Percentiles rank a stretch among this genome's conserved stretches.
These are phyloP conservation scores for Pseudoscleropodium purum DNA, from an alignment of 225 moss, liverwort and hornwort species.

Conservation along the genomic window DNA sequence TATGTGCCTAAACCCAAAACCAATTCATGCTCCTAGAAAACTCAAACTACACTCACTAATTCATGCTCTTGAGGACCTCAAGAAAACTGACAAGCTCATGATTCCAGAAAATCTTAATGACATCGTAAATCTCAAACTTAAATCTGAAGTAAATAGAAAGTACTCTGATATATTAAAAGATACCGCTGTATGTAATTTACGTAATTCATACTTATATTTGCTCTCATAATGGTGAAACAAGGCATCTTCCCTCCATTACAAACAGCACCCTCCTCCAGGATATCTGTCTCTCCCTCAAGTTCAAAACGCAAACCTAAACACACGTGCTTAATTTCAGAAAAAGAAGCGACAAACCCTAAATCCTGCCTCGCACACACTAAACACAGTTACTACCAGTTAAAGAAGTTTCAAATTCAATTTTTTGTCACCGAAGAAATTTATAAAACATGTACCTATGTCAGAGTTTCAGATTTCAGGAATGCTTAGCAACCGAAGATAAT, in stretches of 20 bases:
- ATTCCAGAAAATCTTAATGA: not conserved
- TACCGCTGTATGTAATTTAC: not conserved
- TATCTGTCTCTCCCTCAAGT: not conserved
- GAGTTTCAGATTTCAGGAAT: not conserved
- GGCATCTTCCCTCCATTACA: not conserved
- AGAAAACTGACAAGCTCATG: not conserved
- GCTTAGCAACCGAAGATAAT: not conserved
- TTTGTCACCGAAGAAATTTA: not conserved
- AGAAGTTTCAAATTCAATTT: not conserved
- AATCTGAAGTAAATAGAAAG: too few species aligned
- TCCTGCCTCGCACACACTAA: not conserved
- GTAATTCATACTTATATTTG: not conserved
- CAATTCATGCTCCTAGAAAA: not conserved
- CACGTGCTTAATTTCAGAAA: not conserved
- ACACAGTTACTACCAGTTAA: not conserved
- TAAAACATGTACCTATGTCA: not conserved
- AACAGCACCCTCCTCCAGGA: not conserved
- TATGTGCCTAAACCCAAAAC: not conserved
- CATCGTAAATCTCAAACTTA: not conserved
- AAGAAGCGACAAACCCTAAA: not conserved
- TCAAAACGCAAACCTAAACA: not conserved
- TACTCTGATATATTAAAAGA: not conserved
- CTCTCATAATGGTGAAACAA: not conserved
- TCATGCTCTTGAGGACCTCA: not conserved
- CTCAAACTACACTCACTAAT: not conserved